A percentile compares a stretch with the other conserved stretches of the same genome.
Conservation (phyloP, 164 flowering plant genomes). For the Vitis amurensis region DNA sequence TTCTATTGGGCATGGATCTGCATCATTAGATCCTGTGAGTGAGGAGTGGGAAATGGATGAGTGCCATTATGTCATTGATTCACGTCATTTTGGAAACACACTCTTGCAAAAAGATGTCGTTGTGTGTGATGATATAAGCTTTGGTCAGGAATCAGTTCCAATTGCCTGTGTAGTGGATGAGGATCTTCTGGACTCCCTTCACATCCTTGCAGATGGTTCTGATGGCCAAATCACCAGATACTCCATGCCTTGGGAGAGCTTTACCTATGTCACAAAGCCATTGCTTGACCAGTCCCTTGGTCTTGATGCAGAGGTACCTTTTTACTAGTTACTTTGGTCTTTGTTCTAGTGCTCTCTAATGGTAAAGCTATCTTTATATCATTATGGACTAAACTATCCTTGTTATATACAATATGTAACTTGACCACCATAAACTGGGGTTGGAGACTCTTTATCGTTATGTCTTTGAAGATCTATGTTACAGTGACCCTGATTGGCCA, state of each 20-base stretch:
- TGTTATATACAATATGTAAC: not conserved
- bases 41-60: constrained; percentile 79
- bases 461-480: not conserved
- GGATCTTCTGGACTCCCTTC: constrained; percentile 40
- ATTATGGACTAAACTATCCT: not conserved
- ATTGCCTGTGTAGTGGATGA: constrained; percentile 77
- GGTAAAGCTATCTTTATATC: not conserved
- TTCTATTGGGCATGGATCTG: constrained; percentile 10
- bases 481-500: not conserved
- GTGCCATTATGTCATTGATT: constrained; percentile 66
- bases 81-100: constrained; percentile 40
- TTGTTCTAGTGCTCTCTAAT: constrained; percentile 4
- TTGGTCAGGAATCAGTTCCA: constrained; percentile 76
- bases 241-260: constrained; percentile 86
- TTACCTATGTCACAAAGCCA: constrained; percentile 69
- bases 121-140: constrained; percentile 84
- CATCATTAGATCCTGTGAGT: constrained; percentile 18
- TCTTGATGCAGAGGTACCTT: constrained; percentile 60
- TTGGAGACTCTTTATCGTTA: too few relatives aligned
- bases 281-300: constrained; percentile 58
- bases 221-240: constrained; percentile 25
- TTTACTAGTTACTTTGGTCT: constrained; percentile 1
- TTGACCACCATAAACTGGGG: not conserved
- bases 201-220: constrained; percentile 23
- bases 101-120: constrained; percentile 35